Evolutionary conservation across 805 yeast genomes (phyloP).

Genomic region (Saturnispora sanitii): DNA sequence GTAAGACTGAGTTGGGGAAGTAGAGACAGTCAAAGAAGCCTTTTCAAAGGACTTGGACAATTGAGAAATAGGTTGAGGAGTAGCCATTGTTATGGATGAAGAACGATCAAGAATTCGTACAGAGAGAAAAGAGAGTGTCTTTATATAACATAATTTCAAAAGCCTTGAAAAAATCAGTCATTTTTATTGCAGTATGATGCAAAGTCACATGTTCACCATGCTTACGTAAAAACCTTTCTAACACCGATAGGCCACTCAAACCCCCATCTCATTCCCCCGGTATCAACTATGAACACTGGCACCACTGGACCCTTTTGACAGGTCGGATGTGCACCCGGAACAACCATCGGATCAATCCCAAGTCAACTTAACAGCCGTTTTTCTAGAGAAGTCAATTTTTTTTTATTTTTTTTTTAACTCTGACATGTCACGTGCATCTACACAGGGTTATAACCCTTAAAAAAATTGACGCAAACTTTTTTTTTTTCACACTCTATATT

Average conservation of each 20-base stretch:
- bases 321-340: no score
- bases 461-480: conserved; percentile 1
- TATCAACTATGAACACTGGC: no score
- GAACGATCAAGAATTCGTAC: background rate
- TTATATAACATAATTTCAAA: background rate
- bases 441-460: background rate
- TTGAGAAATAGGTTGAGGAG: conserved; percentile 56
- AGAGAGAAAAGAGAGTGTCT: background rate
- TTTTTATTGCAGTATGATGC: background rate
- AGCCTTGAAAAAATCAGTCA: background rate
- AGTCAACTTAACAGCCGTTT: no score
- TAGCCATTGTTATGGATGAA: conserved; percentile 36
- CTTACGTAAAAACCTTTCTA: background rate
- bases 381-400: no score
- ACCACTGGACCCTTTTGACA: no score
- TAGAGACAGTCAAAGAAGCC: conserved; percentile 52
- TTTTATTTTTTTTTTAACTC: no score
- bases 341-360: no score
- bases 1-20: conserved; percentile 69
- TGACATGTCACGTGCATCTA: background rate
- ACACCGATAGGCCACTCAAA: no score
- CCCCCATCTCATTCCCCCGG: no score
- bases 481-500: background rate
- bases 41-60: conserved; percentile 46
- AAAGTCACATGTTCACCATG: conserved; percentile 1